These are phyloP conservation scores for Entomortierella beljakovae DNA, from an alignment of 192 early-diverging fungal species.

Conservation along the genomic window DNA sequence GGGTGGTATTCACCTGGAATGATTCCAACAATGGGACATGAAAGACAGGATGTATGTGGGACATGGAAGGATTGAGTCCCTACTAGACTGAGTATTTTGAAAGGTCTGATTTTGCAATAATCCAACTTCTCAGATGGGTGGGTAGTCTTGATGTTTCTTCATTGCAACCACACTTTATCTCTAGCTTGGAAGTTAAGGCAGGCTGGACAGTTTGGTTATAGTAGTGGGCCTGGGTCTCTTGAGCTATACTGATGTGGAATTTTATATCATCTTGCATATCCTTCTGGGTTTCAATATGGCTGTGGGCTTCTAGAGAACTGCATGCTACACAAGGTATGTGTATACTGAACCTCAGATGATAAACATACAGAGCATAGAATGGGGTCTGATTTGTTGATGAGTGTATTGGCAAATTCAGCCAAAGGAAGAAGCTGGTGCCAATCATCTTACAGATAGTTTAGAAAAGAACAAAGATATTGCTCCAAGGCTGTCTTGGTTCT, in stretches of 20 bases:
- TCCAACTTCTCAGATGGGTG: too few relatives aligned
- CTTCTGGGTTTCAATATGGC: slow-evolving; percentile 1
- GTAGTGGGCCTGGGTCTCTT: too few relatives aligned
- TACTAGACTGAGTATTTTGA: slow-evolving; percentile 16
- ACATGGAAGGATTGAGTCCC: slow-evolving; percentile 21
- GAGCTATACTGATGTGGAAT: too few relatives aligned
- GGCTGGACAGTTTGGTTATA: too few relatives aligned
- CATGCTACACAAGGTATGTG: background rate
- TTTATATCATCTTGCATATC: slow-evolving; percentile 3
- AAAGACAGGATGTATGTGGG: slow-evolving; percentile 57
- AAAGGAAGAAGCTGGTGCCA: slow-evolving; percentile 57
- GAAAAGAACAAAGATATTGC: slow-evolving; percentile 48
- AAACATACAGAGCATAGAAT: slow-evolving; percentile 49
- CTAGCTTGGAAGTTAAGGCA: too few relatives aligned
- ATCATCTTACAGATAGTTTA: slow-evolving; percentile 51
- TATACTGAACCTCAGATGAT: slow-evolving; percentile 28
- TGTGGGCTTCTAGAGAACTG: background rate
- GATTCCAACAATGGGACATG: slow-evolving; percentile 55
- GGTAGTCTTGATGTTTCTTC: too few relatives aligned
- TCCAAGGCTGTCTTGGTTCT: slow-evolving; percentile 52
- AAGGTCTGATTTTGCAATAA: slow-evolving; percentile 32
- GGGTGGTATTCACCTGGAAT: background rate
- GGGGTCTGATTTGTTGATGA: too few relatives aligned
- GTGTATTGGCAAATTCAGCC: slow-evolving; percentile 52
- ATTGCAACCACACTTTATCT: too few relatives aligned